Percentiles rank a stretch among this genome's conserved stretches.
Evolutionary conservation across 257 asterid species (phyloP).

Genomic region (Solanum medicagineum): DNA sequence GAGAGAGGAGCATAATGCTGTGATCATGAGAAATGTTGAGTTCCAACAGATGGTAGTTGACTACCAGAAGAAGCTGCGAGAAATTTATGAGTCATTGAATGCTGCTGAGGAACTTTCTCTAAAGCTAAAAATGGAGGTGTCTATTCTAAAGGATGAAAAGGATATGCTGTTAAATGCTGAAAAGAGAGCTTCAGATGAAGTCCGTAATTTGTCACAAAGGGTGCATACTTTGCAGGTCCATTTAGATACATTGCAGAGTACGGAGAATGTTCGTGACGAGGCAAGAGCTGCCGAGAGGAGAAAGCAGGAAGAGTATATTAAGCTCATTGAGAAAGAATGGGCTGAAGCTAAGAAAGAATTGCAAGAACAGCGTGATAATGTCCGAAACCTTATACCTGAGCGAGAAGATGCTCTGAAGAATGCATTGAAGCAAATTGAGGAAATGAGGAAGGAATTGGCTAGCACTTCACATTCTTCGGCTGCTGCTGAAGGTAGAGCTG

Average conservation of each 20-base stretch:
- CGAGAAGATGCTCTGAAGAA: constrained; percentile 47
- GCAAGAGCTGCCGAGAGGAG: constrained; percentile 70
- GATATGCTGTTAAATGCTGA: constrained; percentile 64
- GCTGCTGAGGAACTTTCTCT: constrained; percentile 58
- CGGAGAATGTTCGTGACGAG: constrained; percentile 89
- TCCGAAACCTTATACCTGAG: constrained; percentile 52
- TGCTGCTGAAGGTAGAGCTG: constrained; percentile 80
- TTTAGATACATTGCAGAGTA: constrained; percentile 73
- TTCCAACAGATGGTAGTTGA: constrained; percentile 73
- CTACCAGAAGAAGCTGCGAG: constrained; percentile 77
- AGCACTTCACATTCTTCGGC: constrained; percentile 50
- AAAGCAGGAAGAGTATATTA: constrained; percentile 51
- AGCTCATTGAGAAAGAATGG: constrained; percentile 89
- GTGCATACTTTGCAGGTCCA: constrained; percentile 83
- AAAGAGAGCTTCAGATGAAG: constrained; percentile 88
- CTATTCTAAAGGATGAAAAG: constrained; percentile 67
- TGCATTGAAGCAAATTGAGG: constrained; percentile 61
- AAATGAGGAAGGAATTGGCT: constrained; percentile 44
- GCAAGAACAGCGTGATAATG: constrained; percentile 66
- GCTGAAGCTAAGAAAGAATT: constrained; percentile 84
- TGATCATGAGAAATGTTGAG: constrained; percentile 68
- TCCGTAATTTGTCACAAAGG: constrained; percentile 72
- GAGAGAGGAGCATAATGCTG: constrained; percentile 66
- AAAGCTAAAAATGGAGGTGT: constrained; percentile 76
- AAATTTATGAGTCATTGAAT: constrained; percentile 55